Base-by-base conservation (phyloP, 1,139 yeast genomes). In the Starmera stellimalicola region DNA sequence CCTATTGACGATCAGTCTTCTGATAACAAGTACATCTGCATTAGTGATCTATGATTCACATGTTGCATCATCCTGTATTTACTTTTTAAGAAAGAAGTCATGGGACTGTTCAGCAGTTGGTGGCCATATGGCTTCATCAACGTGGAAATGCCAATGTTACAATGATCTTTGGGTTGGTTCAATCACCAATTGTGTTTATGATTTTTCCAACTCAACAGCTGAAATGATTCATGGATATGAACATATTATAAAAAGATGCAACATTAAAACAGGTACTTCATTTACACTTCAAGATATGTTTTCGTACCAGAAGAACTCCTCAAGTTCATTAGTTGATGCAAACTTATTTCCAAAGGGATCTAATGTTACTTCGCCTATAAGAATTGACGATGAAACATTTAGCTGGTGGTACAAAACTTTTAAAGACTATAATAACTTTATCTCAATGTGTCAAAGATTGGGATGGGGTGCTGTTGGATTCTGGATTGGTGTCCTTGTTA, bases 381-480 rank as follows among this genome's bases (percentile, higher is more conserved):
- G 26, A 18, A 50, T 52, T 5, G 41, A 51, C 31, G 40, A 40
- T 14, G 41, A 44, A 3, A 52, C 41, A 16, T 58, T 51, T 35
- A 37, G 41, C 11, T 49, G 43, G 33, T 57, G 51, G 36, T 47
- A 44, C n/a, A 33, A 40, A 11, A 48, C 51, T 16, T 55, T 55
- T 35, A 46, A 51, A 32, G 51, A 53, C 26, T 27, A 27, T 11
- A 27, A 27, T 9, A 8, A 16, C 14, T 27, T 27, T 12, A 27
- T 27, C 14, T 5, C 41, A 18, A 44, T 49, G 26, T 48, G 58
- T 19, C 57, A 58, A 38, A 54, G 62, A 54, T 50, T 55, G 34
- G 59, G 62, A 2, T 60, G 60, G 55, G 63, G 58, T 15, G 38
- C 60, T 33, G 50, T 52, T 12, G 56, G 54, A 22, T 62, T 48